Percentiles rank a stretch among this genome's conserved stretches.
Evolutionary conservation across 75 land plant species (phyloP).

Genomic region (Selaginella moellendorffii): DNA sequence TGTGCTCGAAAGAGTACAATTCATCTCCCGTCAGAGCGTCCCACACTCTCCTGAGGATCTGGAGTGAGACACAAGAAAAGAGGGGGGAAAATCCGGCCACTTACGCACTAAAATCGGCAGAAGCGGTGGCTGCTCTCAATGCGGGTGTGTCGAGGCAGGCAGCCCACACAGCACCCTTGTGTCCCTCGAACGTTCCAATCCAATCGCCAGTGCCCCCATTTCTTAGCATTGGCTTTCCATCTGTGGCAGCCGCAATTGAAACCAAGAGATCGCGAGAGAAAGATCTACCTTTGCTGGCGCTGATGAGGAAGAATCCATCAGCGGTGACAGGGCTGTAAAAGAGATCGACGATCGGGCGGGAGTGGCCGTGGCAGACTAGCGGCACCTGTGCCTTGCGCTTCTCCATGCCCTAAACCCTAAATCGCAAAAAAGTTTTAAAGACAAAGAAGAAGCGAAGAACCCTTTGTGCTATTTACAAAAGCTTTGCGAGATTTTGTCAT

Average conservation of each 20-base stretch:
- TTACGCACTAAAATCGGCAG: slow-evolving; percentile 86
- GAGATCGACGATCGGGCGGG: slow-evolving; percentile 84
- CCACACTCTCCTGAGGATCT: slow-evolving; percentile 44
- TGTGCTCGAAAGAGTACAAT: slow-evolving; percentile 72
- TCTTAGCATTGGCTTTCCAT: slow-evolving; percentile 61
- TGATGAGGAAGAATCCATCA: slow-evolving; percentile 81
- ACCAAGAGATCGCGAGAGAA: not conserved
- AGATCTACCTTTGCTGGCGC: slow-evolving; percentile 76
- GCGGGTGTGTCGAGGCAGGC: slow-evolving; percentile 41
- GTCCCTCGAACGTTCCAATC: slow-evolving; percentile 68
- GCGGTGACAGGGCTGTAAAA: slow-evolving; percentile 85
- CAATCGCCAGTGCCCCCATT: slow-evolving; percentile 94
- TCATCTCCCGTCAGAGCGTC: slow-evolving; percentile 92
- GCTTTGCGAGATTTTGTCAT: too few relatives aligned
- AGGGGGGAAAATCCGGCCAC: not conserved
- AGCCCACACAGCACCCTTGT: not conserved
- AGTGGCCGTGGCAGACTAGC: slow-evolving; percentile 89
- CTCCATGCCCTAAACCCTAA: slow-evolving; percentile 32
- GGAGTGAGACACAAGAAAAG: not conserved
- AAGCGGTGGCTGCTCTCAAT: slow-evolving; percentile 70
- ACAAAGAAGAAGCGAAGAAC: too few relatives aligned
- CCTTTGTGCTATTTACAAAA: too few relatives aligned
- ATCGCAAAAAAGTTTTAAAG: too few relatives aligned
- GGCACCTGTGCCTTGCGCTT: slow-evolving; percentile 76
- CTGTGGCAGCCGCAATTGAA: not conserved